These are phyloP conservation scores for Canavalia ensiformis DNA, from an alignment of 306 rosid genomes.

Conservation along the genomic window DNA sequence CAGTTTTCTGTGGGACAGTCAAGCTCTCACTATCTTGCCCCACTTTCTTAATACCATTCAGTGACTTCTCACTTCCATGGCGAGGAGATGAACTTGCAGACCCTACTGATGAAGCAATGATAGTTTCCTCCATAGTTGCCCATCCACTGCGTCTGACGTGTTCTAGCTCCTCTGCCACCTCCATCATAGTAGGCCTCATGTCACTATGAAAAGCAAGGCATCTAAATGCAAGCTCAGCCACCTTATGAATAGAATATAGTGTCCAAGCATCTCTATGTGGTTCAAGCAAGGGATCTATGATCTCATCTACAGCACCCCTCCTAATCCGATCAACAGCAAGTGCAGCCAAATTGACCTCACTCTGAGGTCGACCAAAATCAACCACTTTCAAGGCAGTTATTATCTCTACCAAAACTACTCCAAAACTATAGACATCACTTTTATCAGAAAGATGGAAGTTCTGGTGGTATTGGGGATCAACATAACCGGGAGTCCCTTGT, in stretches of 20 bases:
- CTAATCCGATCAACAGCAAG: constrained; percentile 94
- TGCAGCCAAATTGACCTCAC: constrained; percentile 92
- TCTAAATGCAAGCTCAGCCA: constrained; percentile 95
- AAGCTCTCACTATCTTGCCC: constrained; percentile 66
- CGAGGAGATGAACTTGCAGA: constrained; percentile 72
- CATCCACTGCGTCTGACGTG: constrained; percentile 78
- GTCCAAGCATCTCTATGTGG: constrained; percentile 98
- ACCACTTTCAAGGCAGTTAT: constrained; percentile 94
- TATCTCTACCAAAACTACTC: constrained; percentile 94
- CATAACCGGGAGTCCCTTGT: constrained; percentile 98
- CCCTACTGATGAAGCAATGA: constrained; percentile 64
- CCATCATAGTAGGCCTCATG: constrained; percentile 92
- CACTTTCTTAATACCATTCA: constrained; percentile 52
- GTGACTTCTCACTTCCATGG: constrained; percentile 67
- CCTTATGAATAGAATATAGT: constrained; percentile 84
- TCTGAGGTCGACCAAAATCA: constrained; percentile 82
- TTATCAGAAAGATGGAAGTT: constrained; percentile 95
- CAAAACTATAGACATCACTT: constrained; percentile 97
- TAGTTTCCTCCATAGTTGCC: constrained; percentile 79
- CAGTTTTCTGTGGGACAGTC: constrained; percentile 56
- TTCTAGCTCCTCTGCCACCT: constrained; percentile 94
- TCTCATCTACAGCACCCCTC: constrained; percentile 79
- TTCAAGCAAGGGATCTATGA: constrained; percentile 90
- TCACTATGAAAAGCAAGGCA: constrained; percentile 97
- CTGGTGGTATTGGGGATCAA: constrained; percentile 98